Evolutionary conservation across 768 basidiomycete species (phyloP), one percentile per base, ranked within the genome.

Genomic region (Lentinula boryana): DNA sequence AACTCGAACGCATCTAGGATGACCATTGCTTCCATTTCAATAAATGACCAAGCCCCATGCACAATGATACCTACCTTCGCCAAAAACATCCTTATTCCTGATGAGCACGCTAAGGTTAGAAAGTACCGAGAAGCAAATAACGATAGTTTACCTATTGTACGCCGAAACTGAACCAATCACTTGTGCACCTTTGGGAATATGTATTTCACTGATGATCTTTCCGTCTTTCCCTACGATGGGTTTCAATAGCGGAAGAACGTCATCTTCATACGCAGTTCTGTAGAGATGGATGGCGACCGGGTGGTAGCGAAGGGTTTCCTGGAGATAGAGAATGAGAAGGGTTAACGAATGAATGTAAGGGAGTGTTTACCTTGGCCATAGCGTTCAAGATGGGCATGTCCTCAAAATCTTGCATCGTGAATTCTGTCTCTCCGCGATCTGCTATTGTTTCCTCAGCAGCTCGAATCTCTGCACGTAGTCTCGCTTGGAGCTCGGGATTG

Each of bases 251-350:
- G 83, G 78, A 21, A 83, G 64, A 33, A 76, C 55, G 51, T 80
- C 76, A 60, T 83, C 80, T 44, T 73, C 69, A 3, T 66, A 69
- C 3, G 86, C 76, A 58, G 79, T 68, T 35, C 80, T 65, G 63
- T 66, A 75, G 18, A 68, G 70, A 57, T 71, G 71, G 52, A 70
- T 69, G 4, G 72, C 70, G 0, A 72, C 74, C 15, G 78, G 76
- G 56, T 80, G 75, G 60, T 70, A 78, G 50, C 81, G 73, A 62
- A 82, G 67, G 0, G 75, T 72, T 69, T 83, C 82, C 81, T 82
- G 53, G 23, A 56, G 40, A n/a, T 38, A 16, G 56, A 46, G 44
- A 33, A 44, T 46, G 41, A 57, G 61, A 23, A 5, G 7, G 13
- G 12, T 12, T 18, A 5, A 18, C 10, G 32, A 3, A 43, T 31